A percentile compares a stretch with the other conserved stretches of the same genome.
These are phyloP conservation scores for Coprinopsis cinerea DNA, from an alignment of 768 basidiomycete species.

Conservation along the genomic window DNA sequence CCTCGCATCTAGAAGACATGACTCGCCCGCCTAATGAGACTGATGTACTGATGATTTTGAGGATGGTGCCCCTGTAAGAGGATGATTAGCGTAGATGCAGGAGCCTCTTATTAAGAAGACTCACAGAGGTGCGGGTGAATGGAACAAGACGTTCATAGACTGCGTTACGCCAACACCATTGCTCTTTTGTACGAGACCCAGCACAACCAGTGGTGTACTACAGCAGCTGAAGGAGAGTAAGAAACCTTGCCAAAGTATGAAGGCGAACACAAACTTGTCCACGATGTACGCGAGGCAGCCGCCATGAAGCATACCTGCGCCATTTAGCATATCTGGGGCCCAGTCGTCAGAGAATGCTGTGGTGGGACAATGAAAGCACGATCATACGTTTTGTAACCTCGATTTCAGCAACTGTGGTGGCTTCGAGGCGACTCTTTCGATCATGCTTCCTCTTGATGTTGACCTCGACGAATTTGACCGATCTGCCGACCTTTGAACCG, in stretches of 20 bases:
- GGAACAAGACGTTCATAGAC: slow-evolving; percentile 63
- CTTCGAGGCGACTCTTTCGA: slow-evolving; percentile 49
- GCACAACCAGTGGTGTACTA: slow-evolving; percentile 59
- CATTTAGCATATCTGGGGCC: slow-evolving; percentile 61
- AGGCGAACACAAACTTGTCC: slow-evolving; percentile 50
- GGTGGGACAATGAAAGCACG: neutral
- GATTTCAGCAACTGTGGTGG: slow-evolving; percentile 56
- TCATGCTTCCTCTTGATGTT: slow-evolving; percentile 42
- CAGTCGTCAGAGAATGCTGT: neutral
- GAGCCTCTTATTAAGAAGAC: slow-evolving; percentile 19
- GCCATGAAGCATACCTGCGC: slow-evolving; percentile 73
- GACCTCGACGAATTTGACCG: slow-evolving; percentile 57
- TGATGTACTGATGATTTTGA: slow-evolving; percentile 58
- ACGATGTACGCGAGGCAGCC: slow-evolving; percentile 69
- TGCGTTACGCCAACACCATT: slow-evolving; percentile 77
- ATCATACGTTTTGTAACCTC: slow-evolving; percentile 53
- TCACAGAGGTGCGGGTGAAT: slow-evolving; percentile 60
- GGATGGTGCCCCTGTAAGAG: slow-evolving; percentile 44
- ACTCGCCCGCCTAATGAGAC: slow-evolving; percentile 62
- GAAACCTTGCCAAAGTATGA: neutral
- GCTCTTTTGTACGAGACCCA: slow-evolving; percentile 51
- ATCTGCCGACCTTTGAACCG: slow-evolving; percentile 54
- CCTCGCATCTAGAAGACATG: slow-evolving; percentile 71
- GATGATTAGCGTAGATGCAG: slow-evolving; percentile 8
- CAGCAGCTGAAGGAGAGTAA: slow-evolving; percentile 42